A percentile compares a stretch with the other conserved stretches of the same genome.
Conservation (phyloP, 2,329 filamentous ascomycete genomes). For the Fusarium irregulare region DNA sequence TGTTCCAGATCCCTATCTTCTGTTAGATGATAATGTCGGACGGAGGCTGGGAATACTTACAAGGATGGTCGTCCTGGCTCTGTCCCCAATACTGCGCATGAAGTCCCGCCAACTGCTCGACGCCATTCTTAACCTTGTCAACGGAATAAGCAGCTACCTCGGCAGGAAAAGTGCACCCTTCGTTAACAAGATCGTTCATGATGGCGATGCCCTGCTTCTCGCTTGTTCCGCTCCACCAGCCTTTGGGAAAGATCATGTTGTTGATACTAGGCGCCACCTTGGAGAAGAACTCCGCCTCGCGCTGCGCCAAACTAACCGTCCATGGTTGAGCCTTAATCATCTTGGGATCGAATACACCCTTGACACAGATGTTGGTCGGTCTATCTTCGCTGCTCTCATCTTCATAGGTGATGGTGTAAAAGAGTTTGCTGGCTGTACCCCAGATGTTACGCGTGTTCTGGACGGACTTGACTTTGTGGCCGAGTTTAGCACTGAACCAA, state of each 20-base stretch:
- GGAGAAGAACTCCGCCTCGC: conserved; percentile 54
- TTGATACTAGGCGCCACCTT: conserved; percentile 50
- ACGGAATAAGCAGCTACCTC: conserved; percentile 49
- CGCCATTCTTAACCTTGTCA: conserved; percentile 50
- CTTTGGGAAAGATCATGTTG: conserved; percentile 49
- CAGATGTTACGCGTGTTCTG: conserved; percentile 45
- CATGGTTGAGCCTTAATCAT: conserved; percentile 47
- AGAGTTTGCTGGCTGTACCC: conserved; percentile 48
- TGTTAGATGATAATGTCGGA: neutral
- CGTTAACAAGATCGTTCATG: conserved; percentile 51
- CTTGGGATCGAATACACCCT: conserved; percentile 53
- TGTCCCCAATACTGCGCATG: conserved; percentile 53
- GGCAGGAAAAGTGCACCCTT: conserved; percentile 50
- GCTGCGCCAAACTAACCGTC: conserved; percentile 47
- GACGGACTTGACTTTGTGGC: conserved; percentile 34
- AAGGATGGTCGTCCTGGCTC: conserved; percentile 47
- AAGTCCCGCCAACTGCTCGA: conserved; percentile 54
- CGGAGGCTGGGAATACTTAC: neutral
- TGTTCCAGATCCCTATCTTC: conserved; percentile 47
- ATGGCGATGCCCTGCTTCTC: conserved; percentile 53
- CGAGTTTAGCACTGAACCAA: conserved; percentile 43
- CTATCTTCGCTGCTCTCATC: conserved; percentile 29
- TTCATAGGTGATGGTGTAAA: conserved; percentile 46
- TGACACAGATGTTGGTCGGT: conserved; percentile 48
- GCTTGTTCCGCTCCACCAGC: conserved; percentile 52